Evolutionary conservation across 139 green algal species (phyloP), one percentile per base, ranked within the genome.

Genomic region (Chlorella vulgaris): DNA sequence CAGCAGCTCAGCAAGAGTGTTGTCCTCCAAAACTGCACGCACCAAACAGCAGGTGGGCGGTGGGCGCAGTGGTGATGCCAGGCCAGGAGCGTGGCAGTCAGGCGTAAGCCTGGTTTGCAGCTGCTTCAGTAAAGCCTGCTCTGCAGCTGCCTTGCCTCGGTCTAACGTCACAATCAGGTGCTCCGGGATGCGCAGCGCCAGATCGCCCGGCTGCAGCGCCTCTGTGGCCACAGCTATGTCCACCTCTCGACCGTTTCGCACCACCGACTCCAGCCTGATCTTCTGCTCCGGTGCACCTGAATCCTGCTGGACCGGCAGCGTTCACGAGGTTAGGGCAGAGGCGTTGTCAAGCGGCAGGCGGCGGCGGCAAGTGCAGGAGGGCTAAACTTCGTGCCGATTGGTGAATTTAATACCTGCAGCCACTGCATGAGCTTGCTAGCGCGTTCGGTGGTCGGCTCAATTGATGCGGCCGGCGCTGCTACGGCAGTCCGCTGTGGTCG

Each of bases 121-220:
- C n/a, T n/a, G n/a, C n/a, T n/a, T n/a, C n/a, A n/a, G n/a, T n/a
- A n/a, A n/a, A n/a, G n/a, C n/a, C n/a, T n/a, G n/a, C n/a, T n/a
- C n/a, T n/a, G n/a, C n/a, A n/a, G n/a, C n/a, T n/a, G n/a, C n/a
- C n/a, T n/a, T n/a, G n/a, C n/a, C n/a, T 38, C 92, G 81, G 62
- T 96, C 93, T 28, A 98, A 83, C 0, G 94, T 97, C 4, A 98
- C 90, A 3, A 94, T 78, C 24, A 98, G 81, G 40, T 90, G 73
- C 62, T 97, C 92, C 7, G 95, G 95, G 4, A 98, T 81, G 7
- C 80, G 60, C 31, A 98, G 83, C 0, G 86, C 91, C 6, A 93
- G 51, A 3, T 98, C 93, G 0, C 95, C 94, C 21, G 91, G 53
- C 42, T 62, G 39, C 31, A 91, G 26, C 36, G 81, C 42, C 40